Conservation (phyloP, 1,284 basidiomycete genomes). For the Moniliophthora roreri region DNA sequence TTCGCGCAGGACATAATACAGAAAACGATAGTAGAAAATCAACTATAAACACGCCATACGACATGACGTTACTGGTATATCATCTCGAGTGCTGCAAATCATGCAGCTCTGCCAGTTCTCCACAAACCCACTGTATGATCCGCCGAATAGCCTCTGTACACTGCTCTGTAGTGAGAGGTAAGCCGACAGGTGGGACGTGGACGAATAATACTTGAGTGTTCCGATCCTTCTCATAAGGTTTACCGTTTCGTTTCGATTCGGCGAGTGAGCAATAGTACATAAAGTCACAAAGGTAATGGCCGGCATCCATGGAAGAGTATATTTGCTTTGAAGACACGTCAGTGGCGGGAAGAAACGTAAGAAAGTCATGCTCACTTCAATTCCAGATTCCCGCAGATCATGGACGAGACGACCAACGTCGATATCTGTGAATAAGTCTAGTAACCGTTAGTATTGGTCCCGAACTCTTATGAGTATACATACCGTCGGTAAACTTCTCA, state of each 20-base stretch:
- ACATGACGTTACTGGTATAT: too few relatives aligned
- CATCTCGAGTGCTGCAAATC: neutral
- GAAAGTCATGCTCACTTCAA: conserved; percentile 47
- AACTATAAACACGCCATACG: too few relatives aligned
- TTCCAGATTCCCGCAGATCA: conserved; percentile 55
- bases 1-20: too few relatives aligned
- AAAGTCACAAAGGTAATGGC: conserved; percentile 75
- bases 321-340: conserved; percentile 44
- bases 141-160: conserved; percentile 64
- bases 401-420: conserved; percentile 48
- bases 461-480: neutral
- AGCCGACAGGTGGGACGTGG: conserved; percentile 66
- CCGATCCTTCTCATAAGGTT: conserved; percentile 53
- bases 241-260: conserved; percentile 55
- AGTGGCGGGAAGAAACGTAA: conserved; percentile 10
- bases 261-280: conserved; percentile 77
- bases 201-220: conserved; percentile 66
- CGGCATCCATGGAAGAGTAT: conserved; percentile 72
- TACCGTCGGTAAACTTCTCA: conserved; percentile 37
- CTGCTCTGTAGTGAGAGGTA: conserved; percentile 61
- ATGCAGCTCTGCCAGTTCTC: conserved; percentile 10
- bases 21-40: too few relatives aligned
- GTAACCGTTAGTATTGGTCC: neutral
- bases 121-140: conserved; percentile 59
- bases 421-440: conserved; percentile 42